Base-by-base conservation (phyloP, 2,329 filamentous ascomycete genomes). In the Raffaelea albimanens region DNA sequence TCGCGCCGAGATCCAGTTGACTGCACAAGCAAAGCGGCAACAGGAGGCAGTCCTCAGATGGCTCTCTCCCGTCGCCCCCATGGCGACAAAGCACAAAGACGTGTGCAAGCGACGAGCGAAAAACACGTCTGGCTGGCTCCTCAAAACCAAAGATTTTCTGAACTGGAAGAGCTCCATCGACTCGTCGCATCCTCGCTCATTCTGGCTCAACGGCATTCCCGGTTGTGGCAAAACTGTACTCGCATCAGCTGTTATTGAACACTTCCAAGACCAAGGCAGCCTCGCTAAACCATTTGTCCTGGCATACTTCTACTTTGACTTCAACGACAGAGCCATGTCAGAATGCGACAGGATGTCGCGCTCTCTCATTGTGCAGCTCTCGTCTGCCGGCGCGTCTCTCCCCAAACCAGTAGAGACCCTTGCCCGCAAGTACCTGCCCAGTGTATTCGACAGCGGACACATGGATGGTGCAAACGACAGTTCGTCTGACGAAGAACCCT, bases 251-350 rank as follows among this genome's bases (percentile, higher is more conserved):
- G 43, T 45, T 3, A 45, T 45, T 34, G 5, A 29, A 5, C 21
- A 38, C n/a, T 5, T 45, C 5, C 10, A 40, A 8, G 20, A 45
- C 5, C 11, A 38, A 21, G 33, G 13, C 13, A 29, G 7, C 13
- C 25, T 13, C 13, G 25, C 25, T 7, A 29, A 9, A 21, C 20
- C 22, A 7, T 19, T 21, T 19, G n/a, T n/a, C 7, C 16, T 45
- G 33, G 34, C 33, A 11, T 45, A 39, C 21, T 45, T 39, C 16
- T 45, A 45, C 34, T 45, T 45, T 31, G 33, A 45, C 36, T 45
- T 39, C 21, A 34, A 21, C 33, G 19, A 39, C 20, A 5, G 29
- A 5, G 3, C 22, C 22, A 39, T 40, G 43, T 29, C 43, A 3
- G 16, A 3, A 8, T 19, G 33, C 10, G 33, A 45, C 5, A 45